A percentile compares a stretch with the other conserved stretches of the same genome.
phyloP scores from a whole-genome alignment of 2,329 filamentous ascomycete species.

The Clonostachys rosea region DNA sequence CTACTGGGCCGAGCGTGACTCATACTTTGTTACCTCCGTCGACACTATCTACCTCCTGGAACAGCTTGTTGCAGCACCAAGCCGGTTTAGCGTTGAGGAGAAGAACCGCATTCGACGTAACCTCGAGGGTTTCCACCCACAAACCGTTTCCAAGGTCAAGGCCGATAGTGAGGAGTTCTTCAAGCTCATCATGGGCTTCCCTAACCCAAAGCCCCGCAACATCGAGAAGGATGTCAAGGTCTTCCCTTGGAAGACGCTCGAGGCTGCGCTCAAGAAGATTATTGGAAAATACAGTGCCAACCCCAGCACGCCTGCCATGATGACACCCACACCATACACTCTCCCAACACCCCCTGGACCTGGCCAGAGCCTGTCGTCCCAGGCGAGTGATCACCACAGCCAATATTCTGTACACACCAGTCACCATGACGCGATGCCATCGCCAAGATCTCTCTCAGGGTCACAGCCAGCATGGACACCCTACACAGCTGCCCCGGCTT shows the following conservation, averaged over 20 bases:
- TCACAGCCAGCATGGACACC: conserved; percentile 42
- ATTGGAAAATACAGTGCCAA: conserved; percentile 86
- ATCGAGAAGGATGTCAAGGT: conserved; percentile 99
- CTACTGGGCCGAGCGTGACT: conserved; percentile 86
- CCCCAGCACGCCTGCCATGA: conserved; percentile 31
- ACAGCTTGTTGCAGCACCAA: conserved; percentile 70
- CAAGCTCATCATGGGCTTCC: conserved; percentile 98
- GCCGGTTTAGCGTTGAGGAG: conserved; percentile 90
- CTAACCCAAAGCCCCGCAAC: conserved; percentile 89
- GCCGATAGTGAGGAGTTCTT: conserved; percentile 94
- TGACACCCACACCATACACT: conserved; percentile 31
- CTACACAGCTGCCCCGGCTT: conserved; percentile 28
- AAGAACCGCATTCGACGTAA: conserved; percentile 98
- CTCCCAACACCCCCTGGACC: conserved; percentile 41
- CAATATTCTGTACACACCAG: conserved; percentile 34
- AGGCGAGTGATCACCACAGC: conserved; percentile 21
- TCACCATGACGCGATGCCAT: conserved; percentile 45
- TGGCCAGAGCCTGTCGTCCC: conserved; percentile 16
- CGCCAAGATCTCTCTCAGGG: conserved; percentile 46
- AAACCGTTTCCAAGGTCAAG: conserved; percentile 92
- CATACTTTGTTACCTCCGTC: conserved; percentile 92
- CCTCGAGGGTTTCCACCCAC: conserved; percentile 85
- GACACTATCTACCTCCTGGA: conserved; percentile 96
- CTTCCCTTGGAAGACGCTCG: conserved; percentile 91
- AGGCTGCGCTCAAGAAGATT: conserved; percentile 90